Base-by-base conservation (phyloP, 768 basidiomycete genomes). In the Kwoniella bestiolae region DNA sequence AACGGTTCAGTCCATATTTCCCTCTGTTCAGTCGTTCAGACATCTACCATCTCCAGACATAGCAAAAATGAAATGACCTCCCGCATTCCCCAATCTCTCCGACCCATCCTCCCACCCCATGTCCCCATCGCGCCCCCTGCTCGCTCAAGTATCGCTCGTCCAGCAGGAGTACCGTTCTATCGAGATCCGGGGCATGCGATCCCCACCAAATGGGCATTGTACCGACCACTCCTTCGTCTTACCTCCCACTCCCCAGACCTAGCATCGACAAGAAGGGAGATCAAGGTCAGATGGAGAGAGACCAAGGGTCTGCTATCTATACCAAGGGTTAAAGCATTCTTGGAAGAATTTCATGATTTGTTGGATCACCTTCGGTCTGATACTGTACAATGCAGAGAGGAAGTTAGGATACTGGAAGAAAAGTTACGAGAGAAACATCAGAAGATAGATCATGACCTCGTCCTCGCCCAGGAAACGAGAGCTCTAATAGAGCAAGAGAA, bases 141-240 rank as follows among this genome's bases (percentile, higher is more conserved):
- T 31, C 16, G 28, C 31, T 35, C 28, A 44, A 38, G 23, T 8
- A 18, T 29, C 18, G 25, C 31, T 11, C 41, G 25, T n/a, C 61
- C 25, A 9, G 26, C 14, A 18, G 62, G 11, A 8, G 29, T 86
- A 2, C 87, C 89, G 3, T 90, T 92, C 72, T 91, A 85, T 73
- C 77, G 85, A 53, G 87, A 92, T 28, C 83, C 84, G 0, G 88
- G 88, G 0, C 92, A 94, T 77, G 86, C 88, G 23, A 80, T 88
- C 28, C 91, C 92, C 3, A 92, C 91, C 0, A 78, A 90, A 71
- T 91, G 90, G 89, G 79, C 83, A 0, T 82, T 94, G 4, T 94
- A 93, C 78, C 85, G 91, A 23, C 86, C 87, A 3, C 83, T 94
- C 14, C 79, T 91, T 52, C 82, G 84, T 29, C 72, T 84, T 44